Percentiles rank a stretch among this genome's conserved stretches.
phyloP scores from a whole-genome alignment of 345 rosid genomes.

The Corchorus capsularis region DNA sequence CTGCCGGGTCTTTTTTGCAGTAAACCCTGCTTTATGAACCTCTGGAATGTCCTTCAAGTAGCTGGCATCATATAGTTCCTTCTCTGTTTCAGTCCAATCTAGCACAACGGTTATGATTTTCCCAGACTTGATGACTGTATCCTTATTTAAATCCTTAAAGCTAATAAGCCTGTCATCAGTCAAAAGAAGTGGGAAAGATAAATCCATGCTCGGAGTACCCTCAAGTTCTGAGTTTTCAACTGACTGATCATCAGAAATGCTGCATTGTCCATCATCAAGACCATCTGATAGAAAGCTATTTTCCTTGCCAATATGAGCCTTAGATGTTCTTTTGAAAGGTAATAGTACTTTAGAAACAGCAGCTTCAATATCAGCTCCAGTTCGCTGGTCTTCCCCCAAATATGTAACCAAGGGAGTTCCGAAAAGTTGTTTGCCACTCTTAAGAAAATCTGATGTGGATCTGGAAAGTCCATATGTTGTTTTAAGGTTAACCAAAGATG shows the following conservation, averaged over 20 bases:
- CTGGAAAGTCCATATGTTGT: slow-evolving; percentile 34
- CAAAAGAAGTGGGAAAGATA: slow-evolving; percentile 45
- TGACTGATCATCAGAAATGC: slow-evolving; percentile 36
- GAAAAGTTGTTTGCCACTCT: slow-evolving; percentile 48
- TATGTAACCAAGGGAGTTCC: slow-evolving; percentile 76
- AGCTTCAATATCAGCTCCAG: slow-evolving; percentile 60
- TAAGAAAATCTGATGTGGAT: slow-evolving; percentile 38
- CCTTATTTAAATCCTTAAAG: slow-evolving; percentile 50
- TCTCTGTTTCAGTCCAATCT: slow-evolving; percentile 73
- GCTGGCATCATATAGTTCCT: slow-evolving; percentile 65
- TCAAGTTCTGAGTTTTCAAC: slow-evolving; percentile 40
- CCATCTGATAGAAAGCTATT: slow-evolving; percentile 50
- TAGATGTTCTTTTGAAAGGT: slow-evolving; percentile 61
- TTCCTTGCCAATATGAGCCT: slow-evolving; percentile 42
- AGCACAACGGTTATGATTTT: slow-evolving; percentile 48
- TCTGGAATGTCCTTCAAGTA: slow-evolving; percentile 76
- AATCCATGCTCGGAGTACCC: slow-evolving; percentile 37
- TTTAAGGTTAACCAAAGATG: slow-evolving; percentile 15
- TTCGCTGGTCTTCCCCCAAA: slow-evolving; percentile 51
- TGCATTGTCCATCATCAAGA: slow-evolving; percentile 50
- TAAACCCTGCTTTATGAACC: slow-evolving; percentile 60
- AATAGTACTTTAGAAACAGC: slow-evolving; percentile 53
- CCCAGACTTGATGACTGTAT: slow-evolving; percentile 50
- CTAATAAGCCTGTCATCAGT: slow-evolving; percentile 38
- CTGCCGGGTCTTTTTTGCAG: slow-evolving; percentile 72